Percentiles rank a stretch among this genome's conserved stretches.
These are phyloP conservation scores for Umbelopsis vinacea DNA, from an alignment of 192 early-diverging fungal genomes.

Conservation along the genomic window DNA sequence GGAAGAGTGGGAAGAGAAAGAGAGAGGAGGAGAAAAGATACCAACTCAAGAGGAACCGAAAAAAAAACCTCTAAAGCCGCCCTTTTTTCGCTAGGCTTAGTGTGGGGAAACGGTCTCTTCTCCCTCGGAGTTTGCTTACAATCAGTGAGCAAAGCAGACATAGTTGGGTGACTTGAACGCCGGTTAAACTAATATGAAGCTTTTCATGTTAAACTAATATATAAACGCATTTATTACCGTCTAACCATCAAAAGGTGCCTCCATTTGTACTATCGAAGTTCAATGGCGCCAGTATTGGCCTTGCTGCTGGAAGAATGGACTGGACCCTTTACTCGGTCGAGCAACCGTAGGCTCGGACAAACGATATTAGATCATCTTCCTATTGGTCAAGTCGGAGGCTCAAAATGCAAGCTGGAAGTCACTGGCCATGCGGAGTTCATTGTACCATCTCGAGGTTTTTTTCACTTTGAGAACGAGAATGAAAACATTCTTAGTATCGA, in stretches of 20 bases:
- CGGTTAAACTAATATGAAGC: not conserved
- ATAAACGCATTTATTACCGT: not conserved
- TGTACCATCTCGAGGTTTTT: not conserved
- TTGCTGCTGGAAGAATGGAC: not conserved
- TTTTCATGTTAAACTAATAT: not conserved
- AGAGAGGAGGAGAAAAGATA: constrained; percentile 11
- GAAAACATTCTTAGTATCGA: too few species aligned
- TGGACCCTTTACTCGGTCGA: not conserved
- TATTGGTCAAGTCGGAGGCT: constrained; percentile 18
- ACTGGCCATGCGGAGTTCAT: not conserved
- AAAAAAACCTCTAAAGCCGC: not conserved
- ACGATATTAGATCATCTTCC: not conserved
- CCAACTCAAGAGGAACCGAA: constrained; percentile 10
- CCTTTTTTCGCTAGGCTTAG: constrained; percentile 10
- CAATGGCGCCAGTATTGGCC: not conserved
- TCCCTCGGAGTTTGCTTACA: constrained; percentile 10
- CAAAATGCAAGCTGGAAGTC: not conserved
- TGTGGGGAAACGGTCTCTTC: constrained; percentile 17
- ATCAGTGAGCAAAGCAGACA: not conserved
- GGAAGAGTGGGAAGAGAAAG: constrained; percentile 15
- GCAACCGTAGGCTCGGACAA: constrained; percentile 21
- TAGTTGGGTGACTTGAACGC: not conserved
- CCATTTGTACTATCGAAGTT: not conserved
- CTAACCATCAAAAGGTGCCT: not conserved
- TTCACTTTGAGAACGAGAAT: too few species aligned